Conservation (phyloP, 768 basidiomycete genomes). For the Boletus tylopilopsis region DNA sequence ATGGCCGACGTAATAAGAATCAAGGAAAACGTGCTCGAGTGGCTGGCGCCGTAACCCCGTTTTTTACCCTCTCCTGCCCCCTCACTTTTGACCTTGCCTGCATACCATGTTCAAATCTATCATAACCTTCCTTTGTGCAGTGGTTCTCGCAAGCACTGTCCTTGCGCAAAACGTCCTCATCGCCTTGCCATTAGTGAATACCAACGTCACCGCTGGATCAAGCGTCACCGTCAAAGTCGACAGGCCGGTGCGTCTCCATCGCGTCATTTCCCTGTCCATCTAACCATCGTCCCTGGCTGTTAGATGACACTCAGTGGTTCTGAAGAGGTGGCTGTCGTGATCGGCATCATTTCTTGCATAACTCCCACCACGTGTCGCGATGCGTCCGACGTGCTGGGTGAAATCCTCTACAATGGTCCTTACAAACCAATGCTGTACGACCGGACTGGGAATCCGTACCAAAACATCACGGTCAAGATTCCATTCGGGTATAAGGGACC, state of each 20-base stretch:
- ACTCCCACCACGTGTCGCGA: neutral
- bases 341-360: neutral
- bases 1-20: too few species aligned
- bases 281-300: neutral
- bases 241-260: slow-evolving; percentile 34
- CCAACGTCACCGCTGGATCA: slow-evolving; percentile 33
- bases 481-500: neutral
- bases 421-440: neutral
- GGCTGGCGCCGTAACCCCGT: too few species aligned
- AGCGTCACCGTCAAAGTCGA: slow-evolving; percentile 39
- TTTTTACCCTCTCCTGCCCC: too few species aligned
- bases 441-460: neutral
- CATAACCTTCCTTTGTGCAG: slow-evolving; percentile 1
- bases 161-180: slow-evolving; percentile 35
- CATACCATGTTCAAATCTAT: slow-evolving; percentile 6
- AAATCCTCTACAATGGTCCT: neutral
- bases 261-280: neutral
- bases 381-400: neutral
- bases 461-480: neutral
- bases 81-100: neutral
- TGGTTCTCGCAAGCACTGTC: slow-evolving; percentile 12
- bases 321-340: slow-evolving; percentile 1
- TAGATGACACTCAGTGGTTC: neutral
- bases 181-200: slow-evolving; percentile 31
- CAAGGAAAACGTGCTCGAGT: too few species aligned